phyloP scores from a whole-genome alignment of 2,329 filamentous ascomycete species.

The Triangularia verruculosa region DNA sequence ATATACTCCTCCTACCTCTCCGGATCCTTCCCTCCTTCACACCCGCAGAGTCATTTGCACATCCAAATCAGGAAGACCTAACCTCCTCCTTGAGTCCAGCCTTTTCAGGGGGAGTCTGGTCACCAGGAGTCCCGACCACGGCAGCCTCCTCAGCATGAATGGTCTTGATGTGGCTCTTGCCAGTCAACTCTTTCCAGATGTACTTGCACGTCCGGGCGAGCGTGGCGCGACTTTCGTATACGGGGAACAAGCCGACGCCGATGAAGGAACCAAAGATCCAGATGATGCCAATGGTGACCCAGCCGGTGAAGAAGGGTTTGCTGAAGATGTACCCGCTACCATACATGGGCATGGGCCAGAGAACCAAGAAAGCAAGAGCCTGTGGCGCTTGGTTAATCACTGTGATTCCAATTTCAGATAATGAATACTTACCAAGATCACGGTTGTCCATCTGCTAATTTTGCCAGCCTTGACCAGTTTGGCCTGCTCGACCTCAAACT shows the following conservation, averaged over 20 bases:
- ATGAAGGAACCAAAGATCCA: constrained; percentile 74
- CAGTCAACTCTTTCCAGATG: constrained; percentile 60
- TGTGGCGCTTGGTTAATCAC: constrained; percentile 6
- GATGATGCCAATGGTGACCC: constrained; percentile 72
- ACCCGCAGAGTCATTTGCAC: neutral
- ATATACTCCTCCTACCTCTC: neutral
- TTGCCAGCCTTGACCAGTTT: constrained; percentile 34
- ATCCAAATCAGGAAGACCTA: neutral
- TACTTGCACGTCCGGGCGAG: constrained; percentile 58
- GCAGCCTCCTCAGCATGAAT: constrained; percentile 30
- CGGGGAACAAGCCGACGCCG: constrained; percentile 75
- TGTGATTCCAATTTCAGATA: too few relatives aligned
- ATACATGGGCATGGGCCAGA: constrained; percentile 94
- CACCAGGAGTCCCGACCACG: constrained; percentile 22
- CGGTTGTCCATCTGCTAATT: constrained; percentile 35
- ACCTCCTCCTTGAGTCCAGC: constrained; percentile 21
- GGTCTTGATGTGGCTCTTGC: constrained; percentile 35
- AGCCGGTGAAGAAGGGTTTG: constrained; percentile 79
- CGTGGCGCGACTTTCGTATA: constrained; percentile 73
- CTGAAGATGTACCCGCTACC: constrained; percentile 77
- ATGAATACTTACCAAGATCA: constrained; percentile 33
- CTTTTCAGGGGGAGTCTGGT: constrained; percentile 30
- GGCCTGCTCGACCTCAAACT: constrained; percentile 42
- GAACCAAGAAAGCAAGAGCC: constrained; percentile 68
- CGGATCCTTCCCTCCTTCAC: neutral